Evolutionary conservation across 2,329 filamentous ascomycete genomes (phyloP).

Genomic region (Neonectria coccinea): DNA sequence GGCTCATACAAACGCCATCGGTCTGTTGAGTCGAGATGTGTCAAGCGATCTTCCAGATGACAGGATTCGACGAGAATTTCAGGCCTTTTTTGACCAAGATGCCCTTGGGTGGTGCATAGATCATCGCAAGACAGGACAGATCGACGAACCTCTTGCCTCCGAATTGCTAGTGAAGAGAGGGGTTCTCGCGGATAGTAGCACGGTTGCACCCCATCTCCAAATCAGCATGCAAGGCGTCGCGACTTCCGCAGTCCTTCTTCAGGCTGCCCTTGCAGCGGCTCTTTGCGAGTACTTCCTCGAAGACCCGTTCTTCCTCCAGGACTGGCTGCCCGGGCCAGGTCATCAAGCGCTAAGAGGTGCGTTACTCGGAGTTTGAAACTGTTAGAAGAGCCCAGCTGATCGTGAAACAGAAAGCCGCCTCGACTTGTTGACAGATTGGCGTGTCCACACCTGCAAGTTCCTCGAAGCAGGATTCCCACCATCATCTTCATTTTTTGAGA

Average conservation of each 20-base stretch:
- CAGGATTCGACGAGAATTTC: slow-evolving; percentile 1
- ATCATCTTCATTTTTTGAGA: no score
- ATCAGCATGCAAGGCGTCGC: not conserved
- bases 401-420: no score
- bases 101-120: slow-evolving; percentile 15
- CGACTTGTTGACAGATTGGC: no score
- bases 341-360: not conserved
- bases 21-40: not conserved
- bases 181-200: not conserved
- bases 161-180: not conserved
- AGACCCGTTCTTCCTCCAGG: not conserved
- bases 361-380: not conserved
- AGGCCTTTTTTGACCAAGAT: slow-evolving; percentile 3
- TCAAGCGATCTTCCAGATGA: slow-evolving; percentile 11
- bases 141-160: not conserved
- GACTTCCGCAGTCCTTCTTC: not conserved
- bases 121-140: not conserved
- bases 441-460: no score
- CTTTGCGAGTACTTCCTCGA: not conserved
- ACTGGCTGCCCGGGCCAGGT: not conserved
- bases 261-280: not conserved
- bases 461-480: no score
- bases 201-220: not conserved
- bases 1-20: slow-evolving; percentile 5
- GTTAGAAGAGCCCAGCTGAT: not conserved